These are phyloP conservation scores for Pyrus betulifolia DNA, from an alignment of 306 rosid species.

Conservation along the genomic window DNA sequence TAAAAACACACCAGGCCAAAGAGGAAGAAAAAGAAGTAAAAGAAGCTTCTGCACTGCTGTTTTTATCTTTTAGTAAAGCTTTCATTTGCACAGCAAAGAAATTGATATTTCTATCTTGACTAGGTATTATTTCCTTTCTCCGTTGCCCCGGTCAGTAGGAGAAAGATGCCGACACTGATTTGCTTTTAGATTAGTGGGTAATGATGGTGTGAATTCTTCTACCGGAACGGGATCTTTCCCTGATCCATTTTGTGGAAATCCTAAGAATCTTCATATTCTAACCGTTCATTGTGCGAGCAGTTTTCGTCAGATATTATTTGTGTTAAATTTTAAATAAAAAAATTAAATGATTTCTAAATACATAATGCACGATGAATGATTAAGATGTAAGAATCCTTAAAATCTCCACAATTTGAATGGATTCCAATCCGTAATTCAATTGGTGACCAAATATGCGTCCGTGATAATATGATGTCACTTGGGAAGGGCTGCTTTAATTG, in stretches of 20 bases:
- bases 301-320: too few species aligned
- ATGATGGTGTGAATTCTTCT: not conserved
- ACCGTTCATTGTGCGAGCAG: accelerated
- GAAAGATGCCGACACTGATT: slow-evolving; percentile 22
- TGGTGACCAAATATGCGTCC: not conserved
- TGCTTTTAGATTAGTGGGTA: not conserved
- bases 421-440: too few species aligned
- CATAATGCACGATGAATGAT: accelerated
- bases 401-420: too few species aligned
- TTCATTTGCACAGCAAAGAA: not conserved
- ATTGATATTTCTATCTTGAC: not conserved
- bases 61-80: not conserved
- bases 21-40: not conserved
- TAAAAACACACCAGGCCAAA: not conserved
- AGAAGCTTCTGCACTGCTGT: not conserved
- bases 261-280: accelerated
- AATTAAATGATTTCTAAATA: accelerated
- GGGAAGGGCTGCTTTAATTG: not conserved
- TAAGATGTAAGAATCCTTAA: accelerated
- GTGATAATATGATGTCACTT: not conserved
- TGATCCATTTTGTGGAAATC: accelerated
- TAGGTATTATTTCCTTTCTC: not conserved
- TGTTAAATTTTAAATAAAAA: too few species aligned
- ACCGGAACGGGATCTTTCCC: not conserved
- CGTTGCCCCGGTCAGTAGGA: not conserved